These are phyloP conservation scores for Starmerella stellata DNA, from an alignment of 805 yeast species.

Conservation along the genomic window DNA sequence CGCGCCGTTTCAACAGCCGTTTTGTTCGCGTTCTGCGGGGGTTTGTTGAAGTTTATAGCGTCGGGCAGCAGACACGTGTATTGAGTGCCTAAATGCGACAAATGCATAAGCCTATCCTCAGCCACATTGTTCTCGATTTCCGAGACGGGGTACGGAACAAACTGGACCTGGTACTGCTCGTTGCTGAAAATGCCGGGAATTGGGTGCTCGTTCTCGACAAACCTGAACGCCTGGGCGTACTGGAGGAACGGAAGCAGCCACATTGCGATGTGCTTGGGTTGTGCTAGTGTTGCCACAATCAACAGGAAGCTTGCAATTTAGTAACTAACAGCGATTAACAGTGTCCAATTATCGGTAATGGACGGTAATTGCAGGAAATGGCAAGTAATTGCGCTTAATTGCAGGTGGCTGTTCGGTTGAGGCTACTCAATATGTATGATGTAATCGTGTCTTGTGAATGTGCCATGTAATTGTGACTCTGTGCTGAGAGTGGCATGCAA, in stretches of 20 bases:
- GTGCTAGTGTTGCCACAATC: not conserved
- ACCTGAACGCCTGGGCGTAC: not conserved
- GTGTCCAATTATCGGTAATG: too few relatives aligned
- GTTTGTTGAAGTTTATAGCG: not conserved
- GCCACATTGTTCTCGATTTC: not conserved
- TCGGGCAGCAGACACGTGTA: conserved; percentile 3
- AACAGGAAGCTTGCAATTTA: too few relatives aligned
- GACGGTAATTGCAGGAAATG: too few relatives aligned
- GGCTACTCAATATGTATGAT: too few relatives aligned
- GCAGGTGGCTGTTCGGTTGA: too few relatives aligned
- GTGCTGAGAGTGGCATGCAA: too few relatives aligned
- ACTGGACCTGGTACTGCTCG: conserved; percentile 2
- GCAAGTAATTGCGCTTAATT: too few relatives aligned
- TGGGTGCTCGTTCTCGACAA: conserved; percentile 4
- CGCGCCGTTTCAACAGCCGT: conserved; percentile 1
- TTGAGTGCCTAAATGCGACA: not conserved
- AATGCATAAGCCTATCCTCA: not conserved
- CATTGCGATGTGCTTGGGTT: too few relatives aligned
- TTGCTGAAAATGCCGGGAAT: conserved; percentile 4
- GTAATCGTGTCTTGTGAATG: too few relatives aligned
- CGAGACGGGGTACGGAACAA: not conserved
- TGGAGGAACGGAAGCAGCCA: too few relatives aligned
- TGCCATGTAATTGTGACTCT: too few relatives aligned
- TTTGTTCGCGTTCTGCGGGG: not conserved
- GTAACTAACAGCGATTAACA: too few relatives aligned